Evolutionary conservation across 2,329 filamentous ascomycete species (phyloP).

Genomic region (Epichloe uncinata): DNA sequence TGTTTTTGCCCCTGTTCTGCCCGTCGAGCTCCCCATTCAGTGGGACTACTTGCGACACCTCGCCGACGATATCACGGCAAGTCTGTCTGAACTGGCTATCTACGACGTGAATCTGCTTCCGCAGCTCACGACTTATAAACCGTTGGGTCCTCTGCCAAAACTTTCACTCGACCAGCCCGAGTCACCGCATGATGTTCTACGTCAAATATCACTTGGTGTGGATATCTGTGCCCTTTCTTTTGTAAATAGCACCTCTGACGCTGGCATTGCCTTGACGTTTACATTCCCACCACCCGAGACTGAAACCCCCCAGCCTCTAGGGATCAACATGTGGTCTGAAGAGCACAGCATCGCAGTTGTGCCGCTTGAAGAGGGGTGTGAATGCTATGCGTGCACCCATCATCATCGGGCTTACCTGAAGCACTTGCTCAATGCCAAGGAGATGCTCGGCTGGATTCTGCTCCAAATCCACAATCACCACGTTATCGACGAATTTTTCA

Average conservation of each 20-base stretch:
- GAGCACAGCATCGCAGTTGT: slow-evolving; percentile 46
- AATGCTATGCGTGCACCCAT: slow-evolving; percentile 69
- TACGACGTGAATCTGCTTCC: slow-evolving; percentile 61
- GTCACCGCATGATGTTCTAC: slow-evolving; percentile 64
- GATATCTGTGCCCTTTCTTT: slow-evolving; percentile 74
- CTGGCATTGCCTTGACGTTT: slow-evolving; percentile 74
- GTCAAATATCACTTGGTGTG: slow-evolving; percentile 61
- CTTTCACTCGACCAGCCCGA: slow-evolving; percentile 59
- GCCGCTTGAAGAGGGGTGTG: slow-evolving; percentile 51
- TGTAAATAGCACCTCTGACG: slow-evolving; percentile 60
- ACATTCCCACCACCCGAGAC: slow-evolving; percentile 42
- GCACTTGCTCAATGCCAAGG: slow-evolving; percentile 77
- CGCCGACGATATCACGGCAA: slow-evolving; percentile 43
- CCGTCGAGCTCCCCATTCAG: slow-evolving; percentile 62
- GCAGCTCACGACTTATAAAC: slow-evolving; percentile 42
- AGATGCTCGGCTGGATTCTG: slow-evolving; percentile 93
- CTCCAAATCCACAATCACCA: slow-evolving; percentile 87
- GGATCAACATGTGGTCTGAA: slow-evolving; percentile 63
- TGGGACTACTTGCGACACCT: slow-evolving; percentile 67
- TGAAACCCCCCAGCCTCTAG: slow-evolving; percentile 37
- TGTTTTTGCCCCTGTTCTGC: slow-evolving; percentile 56
- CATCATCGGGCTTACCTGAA: slow-evolving; percentile 83
- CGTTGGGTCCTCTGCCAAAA: slow-evolving; percentile 52
- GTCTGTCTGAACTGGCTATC: slow-evolving; percentile 58
- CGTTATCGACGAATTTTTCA: slow-evolving; percentile 60